phyloP scores from a whole-genome alignment of 2,329 filamentous ascomycete species.

The Clonostachys byssicola region DNA sequence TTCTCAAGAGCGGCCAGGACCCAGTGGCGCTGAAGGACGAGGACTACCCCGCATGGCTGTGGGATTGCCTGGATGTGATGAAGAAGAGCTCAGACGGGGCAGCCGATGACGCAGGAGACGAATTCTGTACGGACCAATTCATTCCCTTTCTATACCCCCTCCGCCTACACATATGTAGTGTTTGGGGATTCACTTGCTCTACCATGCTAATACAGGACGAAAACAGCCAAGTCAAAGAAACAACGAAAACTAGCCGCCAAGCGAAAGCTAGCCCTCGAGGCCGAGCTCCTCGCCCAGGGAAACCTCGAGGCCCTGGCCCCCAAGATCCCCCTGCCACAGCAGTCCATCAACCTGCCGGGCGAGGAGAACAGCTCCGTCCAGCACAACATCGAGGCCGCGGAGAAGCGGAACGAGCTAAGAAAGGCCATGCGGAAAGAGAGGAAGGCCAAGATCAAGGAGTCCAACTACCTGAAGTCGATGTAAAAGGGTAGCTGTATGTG shows the following conservation, averaged over 20 bases:
- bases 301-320: slow-evolving; percentile 61
- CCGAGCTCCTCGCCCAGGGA: slow-evolving; percentile 57
- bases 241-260: slow-evolving; percentile 69
- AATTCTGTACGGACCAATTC: slow-evolving; percentile 64
- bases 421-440: slow-evolving; percentile 72
- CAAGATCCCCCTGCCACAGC: slow-evolving; percentile 72
- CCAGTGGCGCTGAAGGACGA: slow-evolving; percentile 70
- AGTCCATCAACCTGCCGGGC: slow-evolving; percentile 69
- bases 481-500: slow-evolving; percentile 24
- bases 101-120: slow-evolving; percentile 59
- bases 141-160: background rate
- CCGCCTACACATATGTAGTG: background rate
- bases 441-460: slow-evolving; percentile 75
- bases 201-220: slow-evolving; percentile 6
- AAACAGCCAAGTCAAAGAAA: slow-evolving; percentile 77
- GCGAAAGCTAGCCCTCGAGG: slow-evolving; percentile 51
- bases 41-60: slow-evolving; percentile 79
- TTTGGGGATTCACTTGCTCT: background rate
- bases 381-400: slow-evolving; percentile 40
- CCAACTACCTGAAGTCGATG: slow-evolving; percentile 82
- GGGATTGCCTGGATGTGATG: slow-evolving; percentile 63
- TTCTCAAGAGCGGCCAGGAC: slow-evolving; percentile 67
- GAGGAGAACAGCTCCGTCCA: slow-evolving; percentile 33
- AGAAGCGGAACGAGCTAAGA: slow-evolving; percentile 58
- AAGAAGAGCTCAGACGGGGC: slow-evolving; percentile 44